Percentiles rank a stretch among this genome's conserved stretches.
These are phyloP conservation scores for Zizania latifolia DNA, from an alignment of 176 grass and related monocot genomes.

Conservation along the genomic window DNA sequence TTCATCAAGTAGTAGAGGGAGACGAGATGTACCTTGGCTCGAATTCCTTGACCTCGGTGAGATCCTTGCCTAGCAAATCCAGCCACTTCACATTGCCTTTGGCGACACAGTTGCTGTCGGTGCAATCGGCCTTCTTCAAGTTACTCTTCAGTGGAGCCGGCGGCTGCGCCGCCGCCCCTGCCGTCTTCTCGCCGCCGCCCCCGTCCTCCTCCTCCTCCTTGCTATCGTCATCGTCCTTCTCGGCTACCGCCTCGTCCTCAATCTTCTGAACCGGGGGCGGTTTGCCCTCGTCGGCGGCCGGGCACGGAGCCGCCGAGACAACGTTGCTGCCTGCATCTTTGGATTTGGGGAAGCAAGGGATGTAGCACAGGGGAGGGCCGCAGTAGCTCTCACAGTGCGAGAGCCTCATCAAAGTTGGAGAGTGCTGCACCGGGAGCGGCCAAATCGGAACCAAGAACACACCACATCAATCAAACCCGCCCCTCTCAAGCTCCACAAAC, in stretches of 20 bases:
- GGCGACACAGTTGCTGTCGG: conserved; percentile 11
- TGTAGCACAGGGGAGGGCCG: conserved; percentile 37
- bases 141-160: conserved; percentile 46
- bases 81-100: conserved; percentile 93
- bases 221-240: neutral
- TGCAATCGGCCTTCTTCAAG: conserved; percentile 52
- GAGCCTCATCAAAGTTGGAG: conserved; percentile 67
- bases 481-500: neutral
- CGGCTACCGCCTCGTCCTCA: conserved; percentile 17
- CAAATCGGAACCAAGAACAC: conserved; percentile 33
- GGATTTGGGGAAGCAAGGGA: conserved; percentile 45
- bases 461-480: conserved; percentile 54
- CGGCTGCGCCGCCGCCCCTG: neutral
- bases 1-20: neutral
- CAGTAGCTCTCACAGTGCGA: too few relatives aligned
- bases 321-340: conserved; percentile 37
- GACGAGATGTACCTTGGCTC: conserved; percentile 62
- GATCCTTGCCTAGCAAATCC: conserved; percentile 87
- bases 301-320: neutral
- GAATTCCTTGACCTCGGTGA: conserved; percentile 66
- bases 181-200: neutral
- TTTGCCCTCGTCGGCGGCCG: conserved; percentile 17
- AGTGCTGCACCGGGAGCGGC: conserved; percentile 29
- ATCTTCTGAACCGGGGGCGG: conserved; percentile 44
- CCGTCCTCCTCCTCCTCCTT: neutral